These are phyloP conservation scores for Adansonia digitata DNA, from an alignment of 345 rosid genomes.

Conservation along the genomic window DNA sequence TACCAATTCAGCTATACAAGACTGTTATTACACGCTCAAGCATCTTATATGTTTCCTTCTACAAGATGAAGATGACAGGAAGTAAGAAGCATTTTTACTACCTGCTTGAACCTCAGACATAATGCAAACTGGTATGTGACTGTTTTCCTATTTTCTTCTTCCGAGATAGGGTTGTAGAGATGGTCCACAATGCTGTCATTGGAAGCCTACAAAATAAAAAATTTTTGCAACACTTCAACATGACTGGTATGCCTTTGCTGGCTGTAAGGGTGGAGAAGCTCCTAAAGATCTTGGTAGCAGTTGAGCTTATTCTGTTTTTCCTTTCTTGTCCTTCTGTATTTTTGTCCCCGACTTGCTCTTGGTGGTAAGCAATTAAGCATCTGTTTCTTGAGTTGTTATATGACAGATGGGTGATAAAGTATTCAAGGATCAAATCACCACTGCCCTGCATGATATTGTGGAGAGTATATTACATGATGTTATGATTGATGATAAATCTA, in stretches of 20 bases:
- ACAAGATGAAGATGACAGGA: constrained; percentile 60
- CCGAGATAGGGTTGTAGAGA: not conserved
- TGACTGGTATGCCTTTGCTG: constrained; percentile 71
- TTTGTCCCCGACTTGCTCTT: not conserved
- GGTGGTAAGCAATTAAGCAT: not conserved
- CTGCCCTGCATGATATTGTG: constrained; percentile 77
- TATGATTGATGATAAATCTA: constrained; percentile 54
- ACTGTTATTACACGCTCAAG: constrained; percentile 70
- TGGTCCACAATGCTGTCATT: not conserved
- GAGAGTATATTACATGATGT: constrained; percentile 72
- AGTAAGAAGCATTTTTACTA: constrained; percentile 35
- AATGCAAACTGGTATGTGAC: not conserved
- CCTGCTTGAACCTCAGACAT: not conserved
- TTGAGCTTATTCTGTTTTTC: not conserved
- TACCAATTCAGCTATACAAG: constrained; percentile 68
- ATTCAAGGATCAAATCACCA: constrained; percentile 66
- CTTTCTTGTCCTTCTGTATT: not conserved
- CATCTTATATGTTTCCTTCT: constrained; percentile 52
- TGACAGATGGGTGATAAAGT: constrained; percentile 44
- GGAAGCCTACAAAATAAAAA: not conserved
- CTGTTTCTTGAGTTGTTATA: constrained; percentile 3
- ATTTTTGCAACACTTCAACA: constrained; percentile 45
- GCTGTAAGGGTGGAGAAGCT: constrained; percentile 70
- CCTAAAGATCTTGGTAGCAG: constrained; percentile 58
- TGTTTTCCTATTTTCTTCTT: constrained; percentile 4